A percentile compares a stretch with the other conserved stretches of the same genome.
phyloP scores from a whole-genome alignment of 2,329 filamentous ascomycete genomes.

The Massarina eburnea region DNA sequence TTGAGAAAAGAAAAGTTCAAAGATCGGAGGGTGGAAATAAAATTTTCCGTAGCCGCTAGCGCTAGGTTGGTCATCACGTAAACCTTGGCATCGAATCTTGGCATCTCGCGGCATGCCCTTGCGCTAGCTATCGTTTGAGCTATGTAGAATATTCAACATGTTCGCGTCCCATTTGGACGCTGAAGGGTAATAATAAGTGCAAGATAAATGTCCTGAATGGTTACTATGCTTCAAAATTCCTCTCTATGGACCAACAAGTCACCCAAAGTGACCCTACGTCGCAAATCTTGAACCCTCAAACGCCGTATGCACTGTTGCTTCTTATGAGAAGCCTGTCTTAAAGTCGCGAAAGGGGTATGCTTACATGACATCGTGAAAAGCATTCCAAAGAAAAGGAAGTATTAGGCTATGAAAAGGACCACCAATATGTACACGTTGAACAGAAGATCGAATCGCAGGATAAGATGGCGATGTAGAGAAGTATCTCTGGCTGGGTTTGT shows the following conservation, averaged over 20 bases:
- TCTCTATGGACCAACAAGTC: not conserved
- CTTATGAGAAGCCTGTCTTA: not conserved
- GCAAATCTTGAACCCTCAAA: not conserved
- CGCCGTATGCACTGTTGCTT: not conserved
- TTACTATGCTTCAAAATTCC: not conserved
- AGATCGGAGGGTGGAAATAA: constrained; percentile 17
- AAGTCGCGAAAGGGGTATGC: constrained; percentile 18
- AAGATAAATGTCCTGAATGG: too few species aligned
- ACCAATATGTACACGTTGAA: not conserved
- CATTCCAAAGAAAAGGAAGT: constrained; percentile 3
- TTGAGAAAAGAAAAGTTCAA: constrained; percentile 17
- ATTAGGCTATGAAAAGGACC: not conserved
- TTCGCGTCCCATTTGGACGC: too few species aligned
- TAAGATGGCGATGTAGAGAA: not conserved
- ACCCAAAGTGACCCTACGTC: not conserved
- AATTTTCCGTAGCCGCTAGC: constrained; percentile 23
- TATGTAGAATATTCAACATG: too few species aligned
- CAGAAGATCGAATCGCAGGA: not conserved
- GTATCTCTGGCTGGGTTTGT: too few species aligned
- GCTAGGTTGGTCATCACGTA: constrained; percentile 1
- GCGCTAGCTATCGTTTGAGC: too few species aligned
- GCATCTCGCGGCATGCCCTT: too few species aligned
- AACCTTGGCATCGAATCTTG: not conserved
- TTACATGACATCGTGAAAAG: constrained; percentile 24
- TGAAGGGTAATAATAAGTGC: too few species aligned